Evolutionary conservation across 176 grass and related monocot genomes (phyloP).

Genomic region (Thinopyrum elongatum): DNA sequence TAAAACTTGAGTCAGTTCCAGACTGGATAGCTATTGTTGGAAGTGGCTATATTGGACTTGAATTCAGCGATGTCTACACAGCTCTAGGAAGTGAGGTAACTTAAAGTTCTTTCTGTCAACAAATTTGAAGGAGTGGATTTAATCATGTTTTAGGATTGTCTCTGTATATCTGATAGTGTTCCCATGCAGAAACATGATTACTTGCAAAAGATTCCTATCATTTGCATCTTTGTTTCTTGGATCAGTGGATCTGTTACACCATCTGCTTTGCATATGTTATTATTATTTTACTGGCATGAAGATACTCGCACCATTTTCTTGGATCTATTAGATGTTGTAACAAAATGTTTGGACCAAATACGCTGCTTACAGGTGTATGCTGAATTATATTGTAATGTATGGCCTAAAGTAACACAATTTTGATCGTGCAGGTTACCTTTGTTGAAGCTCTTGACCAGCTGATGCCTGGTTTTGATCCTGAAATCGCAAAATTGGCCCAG

Average conservation of each 20-base stretch:
- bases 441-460: slow-evolving; percentile 94
- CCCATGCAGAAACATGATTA: neutral
- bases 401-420: slow-evolving; percentile 25
- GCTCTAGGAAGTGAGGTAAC: slow-evolving; percentile 92
- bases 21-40: slow-evolving; percentile 98
- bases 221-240: neutral
- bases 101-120: slow-evolving; percentile 1
- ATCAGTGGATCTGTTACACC: neutral
- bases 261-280: slow-evolving; percentile 19
- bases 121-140: neutral
- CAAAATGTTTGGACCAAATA: neutral
- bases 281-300: neutral
- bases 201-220: neutral
- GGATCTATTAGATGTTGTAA: slow-evolving; percentile 7
- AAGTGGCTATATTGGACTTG: slow-evolving; percentile 98
- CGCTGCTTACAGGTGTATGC: neutral
- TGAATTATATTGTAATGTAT: slow-evolving; percentile 8
- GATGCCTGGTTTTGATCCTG: slow-evolving; percentile 98
- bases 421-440: slow-evolving; percentile 69
- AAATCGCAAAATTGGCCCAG: slow-evolving; percentile 93
- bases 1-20: slow-evolving; percentile 89
- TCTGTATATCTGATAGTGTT: neutral
- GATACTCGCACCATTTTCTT: slow-evolving; percentile 9
- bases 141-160: neutral
- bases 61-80: slow-evolving; percentile 98